Base-by-base conservation (phyloP, 148 eudicot genomes). In the Diospyros kaki region DNA sequence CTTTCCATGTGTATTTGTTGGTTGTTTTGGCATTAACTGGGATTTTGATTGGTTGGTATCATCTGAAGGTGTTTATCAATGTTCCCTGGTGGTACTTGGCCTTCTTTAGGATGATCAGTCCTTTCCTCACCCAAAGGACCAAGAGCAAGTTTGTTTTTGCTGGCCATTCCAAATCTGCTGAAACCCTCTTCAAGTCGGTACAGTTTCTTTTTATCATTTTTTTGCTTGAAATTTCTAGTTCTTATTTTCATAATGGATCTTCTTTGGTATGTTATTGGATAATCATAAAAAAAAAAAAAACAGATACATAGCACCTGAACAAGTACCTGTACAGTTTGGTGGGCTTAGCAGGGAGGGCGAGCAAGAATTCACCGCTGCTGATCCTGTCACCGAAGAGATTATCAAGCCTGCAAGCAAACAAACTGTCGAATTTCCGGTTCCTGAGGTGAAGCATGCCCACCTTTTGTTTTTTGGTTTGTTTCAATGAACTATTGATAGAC, bases 131-230 rank as follows among this genome's bases (percentile, higher is more conserved):
- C 38, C 92, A 88, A 78, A 89, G 98, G 75, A 91, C 96, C 79
- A 93, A 93, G 81, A 93, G 96, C 89, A 93, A 93, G 89, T 85
- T 91, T 83, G 94, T 93, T 45, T 89, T 93, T 77, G 91, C 87
- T n/a, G 91, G 96, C 59, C 84, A 93, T 64, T 78, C 92, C 12
- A 93, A 80, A 82, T 83, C 98, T 58, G 85, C 96, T 58, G 92
- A 91, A 66, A 89, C 96, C 70, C 92, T 91, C 51, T 88, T 91
- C 89, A 93, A 91, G 98, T 93, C n/a, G 52, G 92, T 82, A 67
- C 17, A 58, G 51, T 48, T 12, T 71, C 66, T 8, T 12, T 4
- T 28, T 61, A 75, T 52, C 42, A 50, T 69, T n/a, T 12, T 40
- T 43, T 17, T 45, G 15, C 41, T 48, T 28, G 28, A 28, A 28